phyloP scores from a whole-genome alignment of 257 asterid species.

The Linderniella brevidens region DNA sequence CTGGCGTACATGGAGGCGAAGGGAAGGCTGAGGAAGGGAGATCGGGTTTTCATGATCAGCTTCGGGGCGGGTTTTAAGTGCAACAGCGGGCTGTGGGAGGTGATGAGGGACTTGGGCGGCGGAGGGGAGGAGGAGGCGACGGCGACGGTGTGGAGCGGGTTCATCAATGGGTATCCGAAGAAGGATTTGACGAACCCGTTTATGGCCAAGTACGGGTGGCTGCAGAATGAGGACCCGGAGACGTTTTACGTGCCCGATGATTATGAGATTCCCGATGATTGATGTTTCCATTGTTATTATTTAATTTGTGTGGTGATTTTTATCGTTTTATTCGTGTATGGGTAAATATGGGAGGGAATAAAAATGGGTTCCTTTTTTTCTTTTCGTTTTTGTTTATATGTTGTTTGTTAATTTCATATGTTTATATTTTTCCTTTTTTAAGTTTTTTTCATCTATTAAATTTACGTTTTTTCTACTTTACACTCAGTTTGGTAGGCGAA shows the following conservation, averaged over 20 bases:
- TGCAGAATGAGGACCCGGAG: constrained; percentile 44
- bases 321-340: too few relatives aligned
- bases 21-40: constrained; percentile 58
- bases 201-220: constrained; percentile 74
- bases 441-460: too few relatives aligned
- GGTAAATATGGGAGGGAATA: too few relatives aligned
- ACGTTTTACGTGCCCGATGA: constrained; percentile 42
- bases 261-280: constrained; percentile 41
- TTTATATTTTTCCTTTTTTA: too few relatives aligned
- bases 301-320: too few relatives aligned
- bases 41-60: constrained; percentile 60
- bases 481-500: too few relatives aligned
- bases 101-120: constrained; percentile 41
- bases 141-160: constrained; percentile 63
- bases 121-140: constrained; percentile 31
- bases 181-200: constrained; percentile 49
- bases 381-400: too few relatives aligned
- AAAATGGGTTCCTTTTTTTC: too few relatives aligned
- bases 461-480: too few relatives aligned
- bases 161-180: constrained; percentile 42
- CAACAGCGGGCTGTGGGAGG: constrained; percentile 85
- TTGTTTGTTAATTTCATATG: too few relatives aligned
- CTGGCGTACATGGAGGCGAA: constrained; percentile 84
- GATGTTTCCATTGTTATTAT: neutral
- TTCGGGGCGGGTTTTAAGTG: constrained; percentile 97